These are phyloP conservation scores for Xerocomellus chrysenteron DNA, from an alignment of 768 basidiomycete genomes.

Conservation along the genomic window DNA sequence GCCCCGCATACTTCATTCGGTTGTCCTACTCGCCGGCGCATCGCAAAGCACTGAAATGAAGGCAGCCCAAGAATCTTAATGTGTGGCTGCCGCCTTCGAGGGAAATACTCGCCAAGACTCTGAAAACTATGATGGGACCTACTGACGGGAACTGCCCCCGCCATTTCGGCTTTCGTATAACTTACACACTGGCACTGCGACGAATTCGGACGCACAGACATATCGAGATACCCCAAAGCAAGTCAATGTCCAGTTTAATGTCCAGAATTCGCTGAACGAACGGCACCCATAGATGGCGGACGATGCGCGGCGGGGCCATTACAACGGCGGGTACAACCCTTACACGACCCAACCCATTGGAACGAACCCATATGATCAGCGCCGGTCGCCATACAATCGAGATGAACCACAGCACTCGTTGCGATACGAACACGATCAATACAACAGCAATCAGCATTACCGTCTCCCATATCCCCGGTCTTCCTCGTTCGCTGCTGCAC, in stretches of 20 bases:
- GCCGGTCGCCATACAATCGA: slow-evolving; percentile 31
- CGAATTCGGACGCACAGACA: slow-evolving; percentile 16
- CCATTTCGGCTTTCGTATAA: slow-evolving; percentile 1
- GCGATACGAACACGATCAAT: slow-evolving; percentile 34
- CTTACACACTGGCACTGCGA: background rate
- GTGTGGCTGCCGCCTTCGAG: too few relatives aligned
- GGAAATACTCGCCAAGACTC: too few relatives aligned
- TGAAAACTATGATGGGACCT: too few relatives aligned
- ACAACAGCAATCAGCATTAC: slow-evolving; percentile 33
- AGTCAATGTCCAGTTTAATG: slow-evolving; percentile 9
- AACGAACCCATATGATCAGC: slow-evolving; percentile 42
- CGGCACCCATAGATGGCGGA: slow-evolving; percentile 47
- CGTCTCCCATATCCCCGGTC: slow-evolving; percentile 33
- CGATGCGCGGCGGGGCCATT: slow-evolving; percentile 59
- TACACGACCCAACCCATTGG: slow-evolving; percentile 37
- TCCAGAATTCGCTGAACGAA: background rate
- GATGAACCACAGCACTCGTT: slow-evolving; percentile 31
- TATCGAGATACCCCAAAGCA: slow-evolving; percentile 45
- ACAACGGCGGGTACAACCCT: slow-evolving; percentile 66
- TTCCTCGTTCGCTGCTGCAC: slow-evolving; percentile 12
- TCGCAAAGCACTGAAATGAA: too few relatives aligned
- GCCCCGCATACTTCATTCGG: too few relatives aligned
- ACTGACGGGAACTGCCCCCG: background rate
- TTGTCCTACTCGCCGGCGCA: too few relatives aligned
- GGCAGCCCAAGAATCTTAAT: too few relatives aligned